Percentiles rank a stretch among this genome's conserved stretches.
Evolutionary conservation across 805 yeast species (phyloP).

Genomic region (Jamesozyma piceae): DNA sequence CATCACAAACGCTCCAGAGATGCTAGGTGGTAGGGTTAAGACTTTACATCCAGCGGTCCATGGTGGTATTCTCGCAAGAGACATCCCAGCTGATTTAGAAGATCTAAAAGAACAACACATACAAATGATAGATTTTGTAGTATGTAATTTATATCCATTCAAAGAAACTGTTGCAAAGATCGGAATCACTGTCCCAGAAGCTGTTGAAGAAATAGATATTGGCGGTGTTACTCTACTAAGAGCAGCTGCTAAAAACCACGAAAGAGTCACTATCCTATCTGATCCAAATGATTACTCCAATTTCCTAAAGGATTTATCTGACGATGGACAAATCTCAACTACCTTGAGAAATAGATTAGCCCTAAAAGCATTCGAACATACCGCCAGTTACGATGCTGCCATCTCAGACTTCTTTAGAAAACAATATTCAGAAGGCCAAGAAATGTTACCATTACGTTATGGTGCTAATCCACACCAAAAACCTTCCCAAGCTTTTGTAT

Average conservation of each 20-base stretch:
- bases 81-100: conserved; percentile 77
- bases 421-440: conserved; percentile 79
- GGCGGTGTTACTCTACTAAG: conserved; percentile 95
- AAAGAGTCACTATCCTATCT: conserved; percentile 87
- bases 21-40: conserved; percentile 96
- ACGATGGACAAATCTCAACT: conserved; percentile 50
- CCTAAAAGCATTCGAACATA: conserved; percentile 93
- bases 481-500: conserved; percentile 93
- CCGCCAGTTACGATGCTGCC: conserved; percentile 93
- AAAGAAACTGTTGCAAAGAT: conserved; percentile 92
- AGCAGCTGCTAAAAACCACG: conserved; percentile 97
- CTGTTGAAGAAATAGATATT: conserved; percentile 95
- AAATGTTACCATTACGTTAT: conserved; percentile 89
- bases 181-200: conserved; percentile 91
- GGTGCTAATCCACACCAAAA: conserved; percentile 99
- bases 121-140: conserved; percentile 91
- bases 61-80: conserved; percentile 92
- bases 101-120: conserved; percentile 83
- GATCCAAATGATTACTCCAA: conserved; percentile 88
- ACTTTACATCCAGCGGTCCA: conserved; percentile 98
- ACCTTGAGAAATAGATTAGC: conserved; percentile 76
- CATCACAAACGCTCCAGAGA: conserved; percentile 96
- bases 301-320: conserved; percentile 69
- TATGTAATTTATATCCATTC: conserved; percentile 95
- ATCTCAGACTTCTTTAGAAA: conserved; percentile 95